Base-by-base conservation (phyloP, 1,284 basidiomycete genomes). In the Cutaneotrichosporon sp. region DNA sequence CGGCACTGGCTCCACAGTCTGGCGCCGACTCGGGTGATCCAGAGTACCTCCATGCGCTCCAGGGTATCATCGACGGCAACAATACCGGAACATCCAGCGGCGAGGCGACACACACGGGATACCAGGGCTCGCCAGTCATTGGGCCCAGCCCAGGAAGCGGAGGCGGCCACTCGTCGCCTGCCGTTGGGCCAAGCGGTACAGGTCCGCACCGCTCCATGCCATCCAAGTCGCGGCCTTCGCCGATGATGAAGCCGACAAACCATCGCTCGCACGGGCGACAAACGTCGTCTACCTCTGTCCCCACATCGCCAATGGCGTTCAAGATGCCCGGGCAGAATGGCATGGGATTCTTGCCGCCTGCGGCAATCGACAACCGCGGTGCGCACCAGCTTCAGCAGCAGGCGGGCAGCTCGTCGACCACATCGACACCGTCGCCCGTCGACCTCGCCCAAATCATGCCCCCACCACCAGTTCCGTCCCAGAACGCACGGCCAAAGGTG, bases 351-450 rank as follows among this genome's bases (percentile, higher is more conserved):
- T 59, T 73, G 0, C 70, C 70, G 3, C 66, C 70, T 8, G 63
- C 69, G 0, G 68, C 66, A 2, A 66, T 71, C 39, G 67, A 71
- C 39, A 64, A 69, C 41, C 55, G 65, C 15, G 59, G 62, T 13
- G 58, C 64, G 1, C 60, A 62, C 33, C 49, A 51, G 20, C 52
- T 46, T 14, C 55, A 57, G 40, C 55, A 56, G 46, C 50, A 54
- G 26, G 51, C 20, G 9, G 66, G 65, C 18, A 58, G 63, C 4
- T 53, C 63, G 12, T 68, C 65, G 66, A 85, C 85, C 0, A 87
- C 88, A 0, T 88, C 86, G 2, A 86, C 85, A 0, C 87, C 88
- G 0, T 88, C 86, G 2, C 88, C 88, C 1, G 87, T 90, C 1
- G 88, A 91, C 70, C 71, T 88, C 17, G 69, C 65, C n/a, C 62